These are phyloP conservation scores for Saccharomycopsis hybrid DNA, from an alignment of 1,139 yeast genomes.

Conservation along the genomic window DNA sequence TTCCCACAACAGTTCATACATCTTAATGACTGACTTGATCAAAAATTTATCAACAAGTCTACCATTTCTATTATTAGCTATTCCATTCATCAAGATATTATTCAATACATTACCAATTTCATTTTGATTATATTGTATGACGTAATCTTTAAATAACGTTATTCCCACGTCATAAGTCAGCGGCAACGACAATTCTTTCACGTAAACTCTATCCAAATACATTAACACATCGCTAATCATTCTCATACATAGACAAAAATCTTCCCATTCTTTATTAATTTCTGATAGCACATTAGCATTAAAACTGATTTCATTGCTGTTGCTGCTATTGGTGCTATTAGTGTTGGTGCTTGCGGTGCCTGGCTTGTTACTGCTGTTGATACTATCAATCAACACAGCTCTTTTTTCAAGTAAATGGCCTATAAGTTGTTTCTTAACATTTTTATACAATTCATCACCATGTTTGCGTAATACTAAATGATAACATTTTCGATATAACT, in stretches of 20 bases:
- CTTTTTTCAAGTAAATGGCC: constrained; percentile 40
- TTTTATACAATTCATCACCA: constrained; percentile 64
- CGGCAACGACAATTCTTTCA: constrained; percentile 49
- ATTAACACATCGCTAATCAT: constrained; percentile 81
- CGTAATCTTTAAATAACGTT: constrained; percentile 44
- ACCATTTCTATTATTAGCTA: constrained; percentile 56
- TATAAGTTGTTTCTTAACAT: constrained; percentile 47
- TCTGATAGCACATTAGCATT: constrained; percentile 38
- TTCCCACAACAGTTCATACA: constrained; percentile 55
- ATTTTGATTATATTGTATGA: constrained; percentile 37
- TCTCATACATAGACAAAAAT: constrained; percentile 68
- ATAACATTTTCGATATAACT: constrained; percentile 76
- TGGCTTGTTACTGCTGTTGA: constrained; percentile 20
- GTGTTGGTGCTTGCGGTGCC: neutral
- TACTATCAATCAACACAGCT: constrained; percentile 21
- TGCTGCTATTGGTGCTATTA: no score
- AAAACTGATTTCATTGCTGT: neutral
- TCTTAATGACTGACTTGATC: constrained; percentile 54
- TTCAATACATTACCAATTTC: constrained; percentile 49
- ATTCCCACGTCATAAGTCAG: constrained; percentile 73
- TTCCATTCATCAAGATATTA: constrained; percentile 47
- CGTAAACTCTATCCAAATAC: constrained; percentile 81
- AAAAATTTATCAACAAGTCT: constrained; percentile 53
- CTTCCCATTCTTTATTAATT: constrained; percentile 60
- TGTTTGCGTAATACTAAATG: constrained; percentile 68